Conservation (phyloP, 306 rosid genomes). For the Lagenaria siceraria region DNA sequence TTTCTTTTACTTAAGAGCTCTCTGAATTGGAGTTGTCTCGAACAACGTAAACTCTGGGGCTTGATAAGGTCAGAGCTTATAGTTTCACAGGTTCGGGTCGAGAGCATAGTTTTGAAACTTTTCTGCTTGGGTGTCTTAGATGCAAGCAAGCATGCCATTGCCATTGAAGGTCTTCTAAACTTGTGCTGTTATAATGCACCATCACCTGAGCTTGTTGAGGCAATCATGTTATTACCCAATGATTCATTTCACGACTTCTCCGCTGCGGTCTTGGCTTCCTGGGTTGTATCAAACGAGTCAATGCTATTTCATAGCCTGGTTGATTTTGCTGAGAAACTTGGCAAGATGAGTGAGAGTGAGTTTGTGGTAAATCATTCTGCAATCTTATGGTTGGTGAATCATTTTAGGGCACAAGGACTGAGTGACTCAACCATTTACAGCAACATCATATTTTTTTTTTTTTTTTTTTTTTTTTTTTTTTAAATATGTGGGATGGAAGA, state of each 20-base stretch:
- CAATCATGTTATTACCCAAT: slow-evolving; percentile 22
- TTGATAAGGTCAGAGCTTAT: slow-evolving; percentile 23
- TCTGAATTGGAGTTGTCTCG: slow-evolving; percentile 15
- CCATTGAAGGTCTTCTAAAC: slow-evolving; percentile 19
- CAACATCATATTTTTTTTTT: too few relatives aligned
- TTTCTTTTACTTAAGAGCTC: slow-evolving; percentile 17
- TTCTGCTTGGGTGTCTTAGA: slow-evolving; percentile 16
- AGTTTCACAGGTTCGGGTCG: slow-evolving; percentile 13
- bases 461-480: too few relatives aligned
- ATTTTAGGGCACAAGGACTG: slow-evolving; percentile 16
- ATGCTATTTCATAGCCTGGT: slow-evolving; percentile 15
- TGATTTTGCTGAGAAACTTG: slow-evolving; percentile 14
- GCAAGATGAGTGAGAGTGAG: slow-evolving; percentile 8
- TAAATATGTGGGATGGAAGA: too few relatives aligned
- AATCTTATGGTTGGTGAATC: slow-evolving; percentile 17
- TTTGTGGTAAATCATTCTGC: slow-evolving; percentile 19
- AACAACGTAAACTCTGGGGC: slow-evolving; percentile 21
- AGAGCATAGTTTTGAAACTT: slow-evolving; percentile 12
- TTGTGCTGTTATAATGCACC: slow-evolving; percentile 15
- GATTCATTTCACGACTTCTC: slow-evolving; percentile 11
- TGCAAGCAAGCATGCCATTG: slow-evolving; percentile 10
- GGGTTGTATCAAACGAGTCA: slow-evolving; percentile 12
- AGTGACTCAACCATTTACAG: not conserved
- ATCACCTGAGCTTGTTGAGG: slow-evolving; percentile 23
- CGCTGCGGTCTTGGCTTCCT: slow-evolving; percentile 18